These are phyloP conservation scores for Soucietia sequanensis DNA, from an alignment of 805 yeast genomes.

Conservation along the genomic window DNA sequence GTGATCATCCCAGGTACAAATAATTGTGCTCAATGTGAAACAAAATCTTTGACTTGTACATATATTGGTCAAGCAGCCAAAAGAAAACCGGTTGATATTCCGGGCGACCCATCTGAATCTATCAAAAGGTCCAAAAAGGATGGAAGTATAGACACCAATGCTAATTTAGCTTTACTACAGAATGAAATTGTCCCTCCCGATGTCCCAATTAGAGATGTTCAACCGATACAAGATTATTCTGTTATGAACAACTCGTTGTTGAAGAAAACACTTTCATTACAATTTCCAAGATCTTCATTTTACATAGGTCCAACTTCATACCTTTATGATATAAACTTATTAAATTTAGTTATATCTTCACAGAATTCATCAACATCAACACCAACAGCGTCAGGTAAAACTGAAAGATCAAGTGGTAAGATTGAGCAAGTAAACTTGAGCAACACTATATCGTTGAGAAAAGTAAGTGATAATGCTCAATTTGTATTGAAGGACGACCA, in stretches of 20 bases:
- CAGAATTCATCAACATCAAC: conserved; percentile 24
- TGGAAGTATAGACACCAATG: conserved; percentile 8
- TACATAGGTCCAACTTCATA: conserved; percentile 84
- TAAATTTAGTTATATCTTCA: conserved; percentile 54
- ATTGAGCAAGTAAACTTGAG: conserved; percentile 79
- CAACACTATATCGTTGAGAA: conserved; percentile 65
- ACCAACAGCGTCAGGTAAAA: conserved; percentile 6
- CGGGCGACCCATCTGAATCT: conserved; percentile 13
- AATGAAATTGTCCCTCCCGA: conserved; percentile 34
- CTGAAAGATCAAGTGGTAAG: conserved; percentile 28
- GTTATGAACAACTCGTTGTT: conserved; percentile 60
- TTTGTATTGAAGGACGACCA: conserved; percentile 81
- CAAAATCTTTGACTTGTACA: conserved; percentile 72
- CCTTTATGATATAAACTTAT: conserved; percentile 67
- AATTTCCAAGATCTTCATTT: conserved; percentile 86
- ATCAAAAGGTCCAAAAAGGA: conserved; percentile 20
- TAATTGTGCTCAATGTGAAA: conserved; percentile 75
- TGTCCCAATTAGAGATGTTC: conserved; percentile 49
- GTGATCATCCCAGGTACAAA: conserved; percentile 60
- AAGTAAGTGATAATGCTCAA: conserved; percentile 73
- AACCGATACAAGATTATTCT: conserved; percentile 69
- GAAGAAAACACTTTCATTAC: conserved; percentile 70
- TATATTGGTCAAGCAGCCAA: conserved; percentile 57
- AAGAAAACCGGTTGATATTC: conserved; percentile 25
- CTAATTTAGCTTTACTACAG: conserved; percentile 6